These are phyloP conservation scores for Hypsizygus marmoreus DNA, from an alignment of 768 basidiomycete genomes.

Conservation along the genomic window DNA sequence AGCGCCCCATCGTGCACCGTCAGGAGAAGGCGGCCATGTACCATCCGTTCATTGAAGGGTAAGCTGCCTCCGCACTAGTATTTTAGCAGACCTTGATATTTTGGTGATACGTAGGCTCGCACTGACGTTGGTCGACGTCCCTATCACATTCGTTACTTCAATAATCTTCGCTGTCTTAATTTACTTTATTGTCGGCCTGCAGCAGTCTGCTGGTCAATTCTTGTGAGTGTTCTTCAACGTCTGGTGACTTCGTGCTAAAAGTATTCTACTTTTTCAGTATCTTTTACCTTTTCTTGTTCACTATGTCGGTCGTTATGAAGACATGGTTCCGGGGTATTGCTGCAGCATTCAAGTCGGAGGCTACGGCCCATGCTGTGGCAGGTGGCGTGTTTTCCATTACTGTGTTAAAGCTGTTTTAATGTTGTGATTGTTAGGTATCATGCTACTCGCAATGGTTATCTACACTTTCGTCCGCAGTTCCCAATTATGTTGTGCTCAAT, in stretches of 20 bases:
- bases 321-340: conserved; percentile 74
- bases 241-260: background rate
- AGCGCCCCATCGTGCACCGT: conserved; percentile 60
- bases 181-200: conserved; percentile 65
- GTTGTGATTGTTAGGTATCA: conserved; percentile 35
- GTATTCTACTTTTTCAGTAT: conserved; percentile 36
- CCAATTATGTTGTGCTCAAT: background rate
- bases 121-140: conserved; percentile 61
- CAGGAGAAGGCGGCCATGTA: conserved; percentile 66
- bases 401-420: no score
- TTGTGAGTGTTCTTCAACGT: conserved; percentile 51
- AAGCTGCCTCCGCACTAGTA: conserved; percentile 26
- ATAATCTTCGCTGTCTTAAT: conserved; percentile 49
- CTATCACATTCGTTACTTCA: conserved; percentile 53
- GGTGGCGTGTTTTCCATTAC: no score
- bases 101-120: conserved; percentile 45
- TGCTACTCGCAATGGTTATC: conserved; percentile 53
- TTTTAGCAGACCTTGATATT: background rate
- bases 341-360: conserved; percentile 57
- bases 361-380: conserved; percentile 66
- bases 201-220: conserved; percentile 57
- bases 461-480: conserved; percentile 46
- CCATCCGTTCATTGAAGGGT: conserved; percentile 50
- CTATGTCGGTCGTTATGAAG: conserved; percentile 66
- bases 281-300: conserved; percentile 58